Conservation (phyloP, 441 rosid genomes). For the Macaranga tanarius region DNA sequence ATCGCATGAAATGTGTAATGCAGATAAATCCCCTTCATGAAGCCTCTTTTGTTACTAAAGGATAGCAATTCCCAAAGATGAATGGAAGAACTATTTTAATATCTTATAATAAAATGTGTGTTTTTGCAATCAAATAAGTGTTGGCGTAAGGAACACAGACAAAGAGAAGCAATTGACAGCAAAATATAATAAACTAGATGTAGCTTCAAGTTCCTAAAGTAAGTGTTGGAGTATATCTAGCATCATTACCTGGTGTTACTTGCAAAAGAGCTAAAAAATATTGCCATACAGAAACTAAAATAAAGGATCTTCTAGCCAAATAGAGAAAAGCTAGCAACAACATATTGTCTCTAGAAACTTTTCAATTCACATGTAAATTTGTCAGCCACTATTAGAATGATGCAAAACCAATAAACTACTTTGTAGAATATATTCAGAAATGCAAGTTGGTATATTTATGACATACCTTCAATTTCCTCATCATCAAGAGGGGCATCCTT, state of each 20-base stretch:
- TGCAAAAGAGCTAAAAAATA: too few relatives aligned
- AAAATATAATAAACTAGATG: not conserved
- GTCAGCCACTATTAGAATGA: not conserved
- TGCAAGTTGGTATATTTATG: conserved; percentile 2
- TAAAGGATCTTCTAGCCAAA: too few relatives aligned
- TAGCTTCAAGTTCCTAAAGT: not conserved
- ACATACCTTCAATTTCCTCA: conserved; percentile 77
- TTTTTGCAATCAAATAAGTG: not conserved
- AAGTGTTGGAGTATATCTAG: not conserved
- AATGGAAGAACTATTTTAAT: not conserved
- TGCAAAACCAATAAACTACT: not conserved
- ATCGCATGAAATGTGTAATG: not conserved
- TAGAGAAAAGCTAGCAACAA: too few relatives aligned
- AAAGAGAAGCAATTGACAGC: not conserved
- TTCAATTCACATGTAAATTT: not conserved
- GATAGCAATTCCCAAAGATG: not conserved
- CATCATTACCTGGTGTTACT: not conserved
- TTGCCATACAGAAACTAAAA: too few relatives aligned
- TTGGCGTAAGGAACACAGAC: not conserved
- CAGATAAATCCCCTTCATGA: not conserved
- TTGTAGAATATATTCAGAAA: not conserved
- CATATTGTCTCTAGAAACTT: not conserved
- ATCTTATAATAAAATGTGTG: not conserved
- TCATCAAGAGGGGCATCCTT: conserved; percentile 92
- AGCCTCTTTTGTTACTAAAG: not conserved